Percentiles rank a stretch among this genome's conserved stretches.
These are phyloP conservation scores for Biscutella laevigata DNA, from an alignment of 441 rosid species.

Conservation along the genomic window DNA sequence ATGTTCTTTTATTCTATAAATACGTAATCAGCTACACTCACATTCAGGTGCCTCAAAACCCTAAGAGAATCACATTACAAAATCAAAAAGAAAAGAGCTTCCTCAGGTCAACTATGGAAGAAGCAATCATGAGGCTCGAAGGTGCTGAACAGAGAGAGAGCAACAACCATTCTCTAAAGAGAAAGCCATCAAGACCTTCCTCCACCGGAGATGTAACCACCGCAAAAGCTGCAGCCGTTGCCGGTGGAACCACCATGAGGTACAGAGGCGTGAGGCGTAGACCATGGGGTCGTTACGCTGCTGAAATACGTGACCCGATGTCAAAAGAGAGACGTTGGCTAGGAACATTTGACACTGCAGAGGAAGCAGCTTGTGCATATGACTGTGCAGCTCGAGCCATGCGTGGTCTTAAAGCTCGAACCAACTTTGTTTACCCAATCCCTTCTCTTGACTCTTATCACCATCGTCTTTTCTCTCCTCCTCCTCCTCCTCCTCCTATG, in stretches of 20 bases:
- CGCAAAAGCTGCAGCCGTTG: constrained; percentile 15
- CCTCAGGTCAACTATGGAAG: constrained; percentile 21
- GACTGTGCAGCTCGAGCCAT: constrained; percentile 83
- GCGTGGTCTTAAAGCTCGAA: constrained; percentile 88
- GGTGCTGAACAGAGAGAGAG: constrained; percentile 20
- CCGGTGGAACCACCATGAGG: constrained; percentile 32
- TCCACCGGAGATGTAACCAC: constrained; percentile 13
- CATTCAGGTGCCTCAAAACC: constrained; percentile 24
- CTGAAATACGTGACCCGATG: constrained; percentile 86
- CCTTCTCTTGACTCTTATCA: constrained; percentile 22
- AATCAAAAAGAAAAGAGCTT: neutral
- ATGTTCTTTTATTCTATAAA: constrained; percentile 13
- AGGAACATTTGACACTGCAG: no score
- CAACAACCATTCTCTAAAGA: constrained; percentile 16
- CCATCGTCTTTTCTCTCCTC: constrained; percentile 21
- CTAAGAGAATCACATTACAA: no score
- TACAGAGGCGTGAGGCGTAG: constrained; percentile 91
- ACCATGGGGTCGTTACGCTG: constrained; percentile 97
- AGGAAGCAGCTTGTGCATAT: constrained; percentile 91
- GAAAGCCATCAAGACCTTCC: constrained; percentile 24
- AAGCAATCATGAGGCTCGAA: constrained; percentile 22
- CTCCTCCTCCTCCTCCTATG: no score
- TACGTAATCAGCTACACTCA: constrained; percentile 13
- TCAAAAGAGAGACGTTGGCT: constrained; percentile 92
- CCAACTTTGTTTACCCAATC: constrained; percentile 67